Evolutionary conservation across 2,329 filamentous ascomycete species (phyloP).

Genomic region (Paraphaeosphaeria sporulosa): DNA sequence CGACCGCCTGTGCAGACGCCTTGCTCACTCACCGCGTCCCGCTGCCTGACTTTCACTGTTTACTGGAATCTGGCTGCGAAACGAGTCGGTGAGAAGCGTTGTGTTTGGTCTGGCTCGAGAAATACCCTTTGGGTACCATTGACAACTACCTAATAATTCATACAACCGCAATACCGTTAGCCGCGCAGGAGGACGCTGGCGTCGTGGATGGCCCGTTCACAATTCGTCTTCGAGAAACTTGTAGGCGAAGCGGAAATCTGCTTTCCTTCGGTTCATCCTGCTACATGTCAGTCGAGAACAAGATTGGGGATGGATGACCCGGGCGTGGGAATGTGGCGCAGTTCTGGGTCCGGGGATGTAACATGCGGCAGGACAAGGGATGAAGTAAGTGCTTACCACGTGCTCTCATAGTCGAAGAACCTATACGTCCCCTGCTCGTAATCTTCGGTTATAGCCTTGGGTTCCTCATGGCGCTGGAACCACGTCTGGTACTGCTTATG

Average conservation of each 20-base stretch:
- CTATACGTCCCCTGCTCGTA: constrained; percentile 98
- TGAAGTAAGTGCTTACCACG: constrained; percentile 70
- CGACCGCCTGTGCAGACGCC: not conserved
- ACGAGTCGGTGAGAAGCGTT: constrained; percentile 6
- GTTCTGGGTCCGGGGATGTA: constrained; percentile 9
- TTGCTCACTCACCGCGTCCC: constrained; percentile 9
- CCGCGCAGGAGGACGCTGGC: constrained; percentile 13
- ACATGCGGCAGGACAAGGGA: constrained; percentile 10
- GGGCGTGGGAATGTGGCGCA: constrained; percentile 11
- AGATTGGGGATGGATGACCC: constrained; percentile 18
- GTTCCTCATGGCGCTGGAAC: constrained; percentile 98
- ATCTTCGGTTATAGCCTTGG: constrained; percentile 97
- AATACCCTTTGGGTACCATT: constrained; percentile 29
- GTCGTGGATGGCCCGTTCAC: constrained; percentile 41
- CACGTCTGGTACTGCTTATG: constrained; percentile 99
- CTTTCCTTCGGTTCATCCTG: constrained; percentile 98
- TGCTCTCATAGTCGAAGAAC: constrained; percentile 99
- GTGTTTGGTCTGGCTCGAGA: constrained; percentile 8
- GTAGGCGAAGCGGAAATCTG: constrained; percentile 98
- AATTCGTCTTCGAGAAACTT: constrained; percentile 97
- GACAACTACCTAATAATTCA: constrained; percentile 45
- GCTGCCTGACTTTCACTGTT: not conserved
- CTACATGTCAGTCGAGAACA: constrained; percentile 30
- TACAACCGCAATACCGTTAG: constrained; percentile 35
- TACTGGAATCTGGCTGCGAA: not conserved